phyloP scores from a whole-genome alignment of 148 eudicot genomes.

The Diospyros kaki region DNA sequence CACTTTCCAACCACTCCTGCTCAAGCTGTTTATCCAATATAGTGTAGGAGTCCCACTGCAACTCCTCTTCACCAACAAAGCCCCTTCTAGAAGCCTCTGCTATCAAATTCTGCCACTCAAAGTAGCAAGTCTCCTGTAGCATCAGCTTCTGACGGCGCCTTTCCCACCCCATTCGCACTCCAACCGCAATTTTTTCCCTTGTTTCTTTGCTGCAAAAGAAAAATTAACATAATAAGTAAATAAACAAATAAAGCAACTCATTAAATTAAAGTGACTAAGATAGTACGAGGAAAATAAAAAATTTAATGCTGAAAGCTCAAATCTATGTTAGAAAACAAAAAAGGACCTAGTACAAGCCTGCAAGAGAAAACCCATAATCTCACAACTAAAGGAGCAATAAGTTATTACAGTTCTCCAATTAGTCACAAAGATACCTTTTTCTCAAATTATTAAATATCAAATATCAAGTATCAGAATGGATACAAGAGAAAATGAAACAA shows the following conservation, averaged over 20 bases:
- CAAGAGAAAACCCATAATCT: too few relatives aligned
- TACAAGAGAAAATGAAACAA: too few relatives aligned
- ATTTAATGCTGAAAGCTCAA: neutral
- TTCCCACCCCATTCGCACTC: slow-evolving; percentile 76
- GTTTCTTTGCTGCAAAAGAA: slow-evolving; percentile 63
- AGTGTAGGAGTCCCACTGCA: slow-evolving; percentile 84
- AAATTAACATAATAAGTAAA: too few relatives aligned
- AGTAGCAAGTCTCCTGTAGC: slow-evolving; percentile 67
- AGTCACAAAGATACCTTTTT: too few relatives aligned
- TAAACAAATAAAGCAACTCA: neutral
- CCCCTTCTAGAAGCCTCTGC: slow-evolving; percentile 77
- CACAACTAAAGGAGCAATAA: too few relatives aligned
- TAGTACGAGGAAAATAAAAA: neutral
- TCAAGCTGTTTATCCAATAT: slow-evolving; percentile 53
- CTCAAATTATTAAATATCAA: too few relatives aligned
- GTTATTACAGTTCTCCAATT: too few relatives aligned
- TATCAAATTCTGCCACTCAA: slow-evolving; percentile 75
- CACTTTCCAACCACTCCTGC: slow-evolving; percentile 65
- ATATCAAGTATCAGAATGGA: too few relatives aligned
- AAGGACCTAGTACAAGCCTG: too few relatives aligned
- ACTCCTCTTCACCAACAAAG: slow-evolving; percentile 56
- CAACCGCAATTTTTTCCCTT: slow-evolving; percentile 62
- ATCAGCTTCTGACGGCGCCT: slow-evolving; percentile 55
- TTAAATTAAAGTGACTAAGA: neutral
- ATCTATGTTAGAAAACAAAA: neutral